Evolutionary conservation across 2,329 filamentous ascomycete species (phyloP), one percentile per base, ranked within the genome.

Genomic region (Tolypocladium cylindrosporum): DNA sequence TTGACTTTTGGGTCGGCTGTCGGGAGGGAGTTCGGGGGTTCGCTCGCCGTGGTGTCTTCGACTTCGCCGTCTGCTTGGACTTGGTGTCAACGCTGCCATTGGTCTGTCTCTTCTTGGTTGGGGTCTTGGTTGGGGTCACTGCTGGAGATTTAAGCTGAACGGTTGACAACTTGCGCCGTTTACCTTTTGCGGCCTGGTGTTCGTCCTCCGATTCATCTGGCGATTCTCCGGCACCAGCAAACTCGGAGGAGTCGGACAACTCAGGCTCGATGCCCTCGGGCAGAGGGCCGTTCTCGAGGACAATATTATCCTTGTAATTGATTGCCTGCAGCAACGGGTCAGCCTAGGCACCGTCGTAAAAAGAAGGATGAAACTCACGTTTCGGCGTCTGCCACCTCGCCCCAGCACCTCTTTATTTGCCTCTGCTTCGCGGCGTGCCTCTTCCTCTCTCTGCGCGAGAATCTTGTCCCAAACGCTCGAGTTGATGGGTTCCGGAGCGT

Each of bases 401-500:
- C 94, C 94, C 54, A 97, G 83, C n/a, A 83, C 83, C 69, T 95
- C 84, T 54, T 85, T 80, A 59, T 86, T 84, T 19, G 68, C 79
- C 40, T 85, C 85, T 9, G 86, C 85, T 65, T 91, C 86, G 58
- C 84, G 84, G n/a, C 83, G 81, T 3, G 91, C 92, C 57, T 88
- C 85, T 48, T 83, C 85, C 71, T 96, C 90, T 61, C 94, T 86
- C 68, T 95, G 84, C 56, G 86, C 85, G 41, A 99, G 77, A 60
- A 99, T 97, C 65, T 87, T 87, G 57, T 96, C 91, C 95, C 95
- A 99, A 0, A 95, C 84, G 41, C 84, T 86, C 16, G 83, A 80
- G 65, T 86, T 86, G 11, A 86, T 78, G 0, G 79, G 76, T 9
- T 78, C 70, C 6, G 80, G 76, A 8, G 82, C 79, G 34, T 82